Conservation (phyloP, 2,329 filamentous ascomycete genomes). For the Fulvia fulva region DNA sequence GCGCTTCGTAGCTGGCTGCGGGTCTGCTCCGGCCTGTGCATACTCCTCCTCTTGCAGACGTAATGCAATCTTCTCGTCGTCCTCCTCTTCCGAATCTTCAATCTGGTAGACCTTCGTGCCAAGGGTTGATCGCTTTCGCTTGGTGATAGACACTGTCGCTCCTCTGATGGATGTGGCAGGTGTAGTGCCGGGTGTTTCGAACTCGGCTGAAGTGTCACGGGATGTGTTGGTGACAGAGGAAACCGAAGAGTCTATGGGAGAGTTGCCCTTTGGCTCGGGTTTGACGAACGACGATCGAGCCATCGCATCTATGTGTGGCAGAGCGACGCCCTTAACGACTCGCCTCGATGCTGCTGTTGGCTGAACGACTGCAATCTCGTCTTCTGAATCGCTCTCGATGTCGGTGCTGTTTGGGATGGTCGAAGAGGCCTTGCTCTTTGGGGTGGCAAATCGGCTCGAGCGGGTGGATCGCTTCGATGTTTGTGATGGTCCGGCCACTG, state of each 20-base stretch:
- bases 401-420: conserved; percentile 1
- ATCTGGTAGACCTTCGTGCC: conserved; percentile 23
- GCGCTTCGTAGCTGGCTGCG: conserved; percentile 26
- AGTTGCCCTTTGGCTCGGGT: conserved; percentile 10
- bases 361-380: conserved; percentile 14
- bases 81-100: conserved; percentile 25
- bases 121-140: conserved; percentile 33
- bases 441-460: conserved; percentile 3
- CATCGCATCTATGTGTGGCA: conserved; percentile 18
- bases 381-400: conserved; percentile 6
- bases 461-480: neutral
- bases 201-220: conserved; percentile 46
- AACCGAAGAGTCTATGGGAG: conserved; percentile 19
- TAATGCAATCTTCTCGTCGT: conserved; percentile 30
- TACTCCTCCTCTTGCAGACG: conserved; percentile 37
- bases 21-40: conserved; percentile 12
- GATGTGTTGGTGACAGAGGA: conserved; percentile 25
- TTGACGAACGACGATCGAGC: conserved; percentile 18
- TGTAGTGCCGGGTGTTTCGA: conserved; percentile 62
- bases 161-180: conserved; percentile 45
- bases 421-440: neutral
- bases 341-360: conserved; percentile 2
- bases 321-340: conserved; percentile 15
- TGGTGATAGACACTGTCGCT: conserved; percentile 19
- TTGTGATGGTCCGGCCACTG: neutral